Evolutionary conservation across 1,284 basidiomycete species (phyloP), one percentile per base, ranked within the genome.

Genomic region (Phellinidium pouzarii): DNA sequence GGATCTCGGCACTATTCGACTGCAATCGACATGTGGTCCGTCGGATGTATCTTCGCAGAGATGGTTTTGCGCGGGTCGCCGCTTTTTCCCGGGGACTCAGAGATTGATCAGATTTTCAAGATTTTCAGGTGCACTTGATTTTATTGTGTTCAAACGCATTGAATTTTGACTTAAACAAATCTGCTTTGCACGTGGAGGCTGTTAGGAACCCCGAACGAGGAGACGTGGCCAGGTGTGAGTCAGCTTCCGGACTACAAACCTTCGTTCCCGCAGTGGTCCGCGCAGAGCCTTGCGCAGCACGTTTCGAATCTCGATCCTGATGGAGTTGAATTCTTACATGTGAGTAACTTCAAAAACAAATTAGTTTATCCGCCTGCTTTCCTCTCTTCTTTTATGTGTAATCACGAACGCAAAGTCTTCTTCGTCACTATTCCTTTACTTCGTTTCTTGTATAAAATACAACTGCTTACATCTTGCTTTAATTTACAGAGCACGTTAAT

Each of bases 81-180:
- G 1, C 77, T 98, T 22, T 98, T 98, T 79, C 94, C 95, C 11
- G 95, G 96, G 7, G 95, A 99, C 71, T 97, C 94, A 25, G 95
- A 99, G 71, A 99, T 99, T 63, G 95, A 99, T 72, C 94, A 99
- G 73, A 99, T 99, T 62, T 99, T 98, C 81, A 91, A 94, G 71
- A 99, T 98, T 65, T 99, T 99, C 79, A 82, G 90, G 91, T 91
- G 57, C 53, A 77, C 19, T 40, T 48, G 19, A 17, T 17, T 34
- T 19, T 11, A 11, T 19, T 5, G 20, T 31, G 11, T 20, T 19
- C 22, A 34, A 25, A 42, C n/a, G n/a, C n/a, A n/a, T n/a, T n/a
- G n/a, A n/a, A n/a, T n/a, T n/a, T n/a, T n/a, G n/a, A n/a, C n/a
- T n/a, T n/a, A n/a, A 14, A 25, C n/a, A 7, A 36, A 14, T 40